Conservation (phyloP, 331 rosid species). For the Malus hybrid region DNA sequence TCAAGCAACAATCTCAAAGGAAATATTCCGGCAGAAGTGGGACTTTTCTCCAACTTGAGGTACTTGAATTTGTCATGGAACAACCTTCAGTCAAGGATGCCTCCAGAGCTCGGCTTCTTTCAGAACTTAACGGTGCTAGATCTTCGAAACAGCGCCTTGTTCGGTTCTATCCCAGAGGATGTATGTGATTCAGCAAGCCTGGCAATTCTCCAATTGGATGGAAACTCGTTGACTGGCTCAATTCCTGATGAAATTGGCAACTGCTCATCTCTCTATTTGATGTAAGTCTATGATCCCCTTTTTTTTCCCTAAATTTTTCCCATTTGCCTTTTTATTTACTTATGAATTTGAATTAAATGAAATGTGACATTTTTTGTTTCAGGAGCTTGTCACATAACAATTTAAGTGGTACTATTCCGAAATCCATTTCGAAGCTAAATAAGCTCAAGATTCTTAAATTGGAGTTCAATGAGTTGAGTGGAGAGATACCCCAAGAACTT, state of each 20-base stretch:
- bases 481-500: constrained; percentile 90
- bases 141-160: constrained; percentile 46
- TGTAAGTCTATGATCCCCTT: constrained; percentile 38
- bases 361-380: constrained; percentile 16
- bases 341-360: neutral
- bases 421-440: constrained; percentile 56
- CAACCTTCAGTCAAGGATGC: constrained; percentile 59
- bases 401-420: constrained; percentile 62
- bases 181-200: constrained; percentile 73
- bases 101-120: constrained; percentile 62
- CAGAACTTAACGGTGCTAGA: constrained; percentile 60
- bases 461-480: constrained; percentile 73
- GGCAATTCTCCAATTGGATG: constrained; percentile 77
- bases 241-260: constrained; percentile 82
- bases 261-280: constrained; percentile 70
- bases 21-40: constrained; percentile 58
- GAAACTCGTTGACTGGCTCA: constrained; percentile 53
- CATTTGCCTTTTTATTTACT: neutral
- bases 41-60: constrained; percentile 48
- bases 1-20: constrained; percentile 63
- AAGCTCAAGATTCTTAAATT: constrained; percentile 65
- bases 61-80: constrained; percentile 87
- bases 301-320: neutral
- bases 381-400: constrained; percentile 83
- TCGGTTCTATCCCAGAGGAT: constrained; percentile 62